These are phyloP conservation scores for Didymella arachidicola DNA, from an alignment of 2,329 filamentous ascomycete genomes.

Conservation along the genomic window DNA sequence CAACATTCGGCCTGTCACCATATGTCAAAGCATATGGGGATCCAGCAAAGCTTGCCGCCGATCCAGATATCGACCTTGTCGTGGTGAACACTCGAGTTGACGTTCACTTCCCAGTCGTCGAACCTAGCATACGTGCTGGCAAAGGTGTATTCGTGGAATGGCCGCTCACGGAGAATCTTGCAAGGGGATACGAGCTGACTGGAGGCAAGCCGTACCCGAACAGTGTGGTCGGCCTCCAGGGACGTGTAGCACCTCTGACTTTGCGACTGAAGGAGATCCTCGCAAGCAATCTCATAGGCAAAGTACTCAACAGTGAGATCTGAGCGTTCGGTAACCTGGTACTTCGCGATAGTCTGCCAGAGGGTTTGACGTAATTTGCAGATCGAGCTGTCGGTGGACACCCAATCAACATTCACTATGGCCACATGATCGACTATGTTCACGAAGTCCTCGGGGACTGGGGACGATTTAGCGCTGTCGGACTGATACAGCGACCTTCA, in stretches of 20 bases:
- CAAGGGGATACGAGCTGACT: background rate
- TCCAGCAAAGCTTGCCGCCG: background rate
- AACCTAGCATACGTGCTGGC: background rate
- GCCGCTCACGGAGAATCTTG: background rate
- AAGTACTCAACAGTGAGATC: background rate
- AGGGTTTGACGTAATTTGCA: background rate
- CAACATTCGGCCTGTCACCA: background rate
- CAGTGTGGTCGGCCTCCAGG: background rate
- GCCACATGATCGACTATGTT: background rate
- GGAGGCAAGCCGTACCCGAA: background rate
- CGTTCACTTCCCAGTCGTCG: background rate
- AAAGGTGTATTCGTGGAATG: background rate
- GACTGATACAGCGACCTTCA: background rate
- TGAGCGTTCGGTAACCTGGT: background rate
- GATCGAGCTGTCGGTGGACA: background rate
- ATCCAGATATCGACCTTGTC: background rate
- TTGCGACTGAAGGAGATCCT: background rate
- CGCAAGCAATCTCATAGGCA: background rate
- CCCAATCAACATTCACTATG: background rate
- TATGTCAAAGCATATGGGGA: background rate
- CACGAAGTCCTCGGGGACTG: background rate
- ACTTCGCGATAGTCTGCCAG: background rate
- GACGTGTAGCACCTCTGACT: background rate
- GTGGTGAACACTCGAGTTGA: background rate
- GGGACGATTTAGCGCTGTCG: background rate